These are phyloP conservation scores for Leersia perrieri DNA, from an alignment of 176 grass and related monocot species.

Conservation along the genomic window DNA sequence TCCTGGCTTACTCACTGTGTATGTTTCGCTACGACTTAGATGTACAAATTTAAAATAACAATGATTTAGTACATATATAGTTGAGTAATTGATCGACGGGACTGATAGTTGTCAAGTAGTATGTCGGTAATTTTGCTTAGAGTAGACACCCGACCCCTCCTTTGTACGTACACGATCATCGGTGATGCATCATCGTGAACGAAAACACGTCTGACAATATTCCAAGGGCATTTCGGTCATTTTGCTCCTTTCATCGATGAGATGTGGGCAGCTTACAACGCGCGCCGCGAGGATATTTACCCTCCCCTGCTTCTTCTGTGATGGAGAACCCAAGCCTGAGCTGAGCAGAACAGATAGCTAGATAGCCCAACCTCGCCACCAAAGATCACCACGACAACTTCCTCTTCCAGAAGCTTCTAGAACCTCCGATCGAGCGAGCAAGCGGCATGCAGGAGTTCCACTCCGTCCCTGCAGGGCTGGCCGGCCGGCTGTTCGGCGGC, in stretches of 20 bases:
- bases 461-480: slow-evolving; percentile 3
- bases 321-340: not conserved
- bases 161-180: not conserved
- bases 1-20: not conserved
- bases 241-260: too few species aligned
- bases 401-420: slow-evolving; percentile 25
- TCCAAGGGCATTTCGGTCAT: not conserved
- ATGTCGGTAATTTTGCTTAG: not conserved
- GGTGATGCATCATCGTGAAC: not conserved
- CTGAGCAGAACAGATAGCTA: not conserved
- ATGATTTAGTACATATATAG: not conserved
- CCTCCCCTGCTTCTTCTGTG: not conserved
- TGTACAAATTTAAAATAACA: too few species aligned
- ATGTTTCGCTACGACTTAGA: not conserved
- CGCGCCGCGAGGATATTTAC: not conserved
- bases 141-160: not conserved
- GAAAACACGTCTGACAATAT: not conserved
- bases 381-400: not conserved
- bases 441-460: slow-evolving; percentile 49
- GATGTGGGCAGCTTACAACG: too few species aligned
- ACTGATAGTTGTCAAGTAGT: not conserved
- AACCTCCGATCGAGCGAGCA: not conserved
- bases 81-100: not conserved
- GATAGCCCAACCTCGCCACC: not conserved
- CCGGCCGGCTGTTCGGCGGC: slow-evolving; percentile 12